phyloP scores from a whole-genome alignment of 305 asterid species.

The Fraxinus xanthoxyloides region DNA sequence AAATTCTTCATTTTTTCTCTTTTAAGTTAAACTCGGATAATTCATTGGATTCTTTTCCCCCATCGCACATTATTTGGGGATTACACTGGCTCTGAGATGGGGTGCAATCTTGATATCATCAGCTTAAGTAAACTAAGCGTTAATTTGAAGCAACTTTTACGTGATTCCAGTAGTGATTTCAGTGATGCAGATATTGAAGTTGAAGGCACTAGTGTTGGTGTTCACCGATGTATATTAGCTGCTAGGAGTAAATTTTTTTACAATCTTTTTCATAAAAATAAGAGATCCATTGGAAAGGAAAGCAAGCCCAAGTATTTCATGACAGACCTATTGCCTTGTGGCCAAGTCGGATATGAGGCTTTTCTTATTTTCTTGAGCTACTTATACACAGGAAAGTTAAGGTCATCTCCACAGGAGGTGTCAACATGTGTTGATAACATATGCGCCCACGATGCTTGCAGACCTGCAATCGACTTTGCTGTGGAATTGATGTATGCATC shows the following conservation, averaged over 20 bases:
- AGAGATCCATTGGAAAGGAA: slow-evolving; percentile 34
- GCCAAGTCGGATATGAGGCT: slow-evolving; percentile 59
- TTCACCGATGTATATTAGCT: slow-evolving; percentile 64
- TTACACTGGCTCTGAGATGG: slow-evolving; percentile 26
- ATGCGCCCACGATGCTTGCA: slow-evolving; percentile 56
- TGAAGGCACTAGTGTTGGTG: slow-evolving; percentile 45
- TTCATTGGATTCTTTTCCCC: not conserved
- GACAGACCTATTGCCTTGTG: slow-evolving; percentile 57
- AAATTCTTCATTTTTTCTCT: not conserved
- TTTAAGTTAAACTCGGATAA: not conserved
- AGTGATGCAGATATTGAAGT: slow-evolving; percentile 55
- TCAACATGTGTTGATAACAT: slow-evolving; percentile 52
- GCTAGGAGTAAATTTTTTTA: slow-evolving; percentile 49
- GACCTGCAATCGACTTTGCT: slow-evolving; percentile 53
- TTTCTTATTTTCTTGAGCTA: slow-evolving; percentile 50
- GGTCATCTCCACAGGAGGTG: slow-evolving; percentile 48
- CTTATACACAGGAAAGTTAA: slow-evolving; percentile 63
- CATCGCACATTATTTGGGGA: not conserved
- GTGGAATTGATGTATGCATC: slow-evolving; percentile 68
- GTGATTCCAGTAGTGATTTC: slow-evolving; percentile 34
- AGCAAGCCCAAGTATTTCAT: slow-evolving; percentile 43
- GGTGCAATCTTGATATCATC: slow-evolving; percentile 38
- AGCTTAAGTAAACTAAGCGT: slow-evolving; percentile 51
- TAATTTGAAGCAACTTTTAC: slow-evolving; percentile 44
- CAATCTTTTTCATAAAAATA: slow-evolving; percentile 34